Evolutionary conservation across 2,329 filamentous ascomycete species (phyloP).

Genomic region (Hypoxylon sp.): DNA sequence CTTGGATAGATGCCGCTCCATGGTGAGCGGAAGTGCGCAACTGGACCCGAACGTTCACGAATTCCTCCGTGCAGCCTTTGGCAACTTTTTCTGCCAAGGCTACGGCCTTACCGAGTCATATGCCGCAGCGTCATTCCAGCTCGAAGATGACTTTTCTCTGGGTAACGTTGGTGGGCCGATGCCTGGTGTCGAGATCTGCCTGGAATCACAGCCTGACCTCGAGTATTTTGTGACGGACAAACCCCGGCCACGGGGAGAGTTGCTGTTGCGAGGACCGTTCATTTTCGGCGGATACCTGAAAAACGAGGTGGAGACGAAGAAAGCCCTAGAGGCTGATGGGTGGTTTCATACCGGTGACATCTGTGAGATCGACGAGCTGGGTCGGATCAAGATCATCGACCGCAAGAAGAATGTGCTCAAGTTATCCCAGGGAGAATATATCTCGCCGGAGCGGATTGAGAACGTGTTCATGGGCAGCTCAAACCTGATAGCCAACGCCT

Average conservation of each 20-base stretch:
- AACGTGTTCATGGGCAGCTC: constrained; percentile 89
- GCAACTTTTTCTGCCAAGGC: constrained; percentile 81
- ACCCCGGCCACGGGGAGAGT: constrained; percentile 88
- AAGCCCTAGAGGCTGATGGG: constrained; percentile 83
- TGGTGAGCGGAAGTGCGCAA: constrained; percentile 90
- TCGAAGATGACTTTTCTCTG: constrained; percentile 72
- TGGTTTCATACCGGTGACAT: constrained; percentile 99
- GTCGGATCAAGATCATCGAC: constrained; percentile 92
- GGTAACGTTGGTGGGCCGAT: constrained; percentile 84
- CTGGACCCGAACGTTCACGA: constrained; percentile 87
- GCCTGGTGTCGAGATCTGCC: constrained; percentile 75
- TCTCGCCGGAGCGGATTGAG: constrained; percentile 96
- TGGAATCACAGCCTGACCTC: constrained; percentile 90
- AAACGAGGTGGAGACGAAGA: constrained; percentile 85
- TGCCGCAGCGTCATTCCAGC: constrained; percentile 76
- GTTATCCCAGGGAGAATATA: constrained; percentile 96
- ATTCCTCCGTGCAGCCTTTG: constrained; percentile 86
- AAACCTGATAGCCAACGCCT: constrained; percentile 79
- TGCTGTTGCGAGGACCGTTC: constrained; percentile 81
- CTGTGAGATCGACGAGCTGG: constrained; percentile 80
- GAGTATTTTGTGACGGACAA: constrained; percentile 90
- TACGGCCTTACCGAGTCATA: constrained; percentile 96
- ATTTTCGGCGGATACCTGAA: constrained; percentile 90
- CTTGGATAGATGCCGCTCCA: constrained; percentile 72
- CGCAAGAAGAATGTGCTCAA: constrained; percentile 99